These are phyloP conservation scores for Tubosaeta sp. DNA, from an alignment of 768 basidiomycete genomes.

Conservation along the genomic window DNA sequence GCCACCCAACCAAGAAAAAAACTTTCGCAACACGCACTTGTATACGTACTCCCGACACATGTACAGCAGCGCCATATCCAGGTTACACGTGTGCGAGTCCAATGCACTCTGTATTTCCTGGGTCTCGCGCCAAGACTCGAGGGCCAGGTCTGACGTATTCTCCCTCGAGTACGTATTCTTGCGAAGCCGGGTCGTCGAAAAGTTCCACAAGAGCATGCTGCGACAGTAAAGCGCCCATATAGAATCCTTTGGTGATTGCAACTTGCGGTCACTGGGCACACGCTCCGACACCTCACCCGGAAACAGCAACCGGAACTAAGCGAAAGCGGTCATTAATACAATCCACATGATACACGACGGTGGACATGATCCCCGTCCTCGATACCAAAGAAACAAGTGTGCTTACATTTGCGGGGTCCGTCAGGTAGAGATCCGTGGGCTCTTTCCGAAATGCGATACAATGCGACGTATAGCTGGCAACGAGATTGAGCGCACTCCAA, in stretches of 20 bases:
- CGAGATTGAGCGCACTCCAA: constrained; percentile 69
- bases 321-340: constrained; percentile 8
- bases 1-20: constrained; percentile 6
- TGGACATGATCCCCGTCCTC: constrained; percentile 8
- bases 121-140: constrained; percentile 63
- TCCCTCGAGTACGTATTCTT: constrained; percentile 40
- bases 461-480: constrained; percentile 64
- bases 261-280: constrained; percentile 36
- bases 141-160: constrained; percentile 54
- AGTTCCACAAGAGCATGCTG: constrained; percentile 78
- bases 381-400: constrained; percentile 1
- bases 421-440: constrained; percentile 53
- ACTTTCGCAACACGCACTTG: constrained; percentile 47
- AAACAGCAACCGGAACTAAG: constrained; percentile 50
- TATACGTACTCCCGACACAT: constrained; percentile 67
- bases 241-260: constrained; percentile 65
- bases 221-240: constrained; percentile 83
- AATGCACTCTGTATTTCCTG: constrained; percentile 64
- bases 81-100: constrained; percentile 64
- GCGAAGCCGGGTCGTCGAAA: constrained; percentile 50
- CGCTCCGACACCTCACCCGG: constrained; percentile 68
- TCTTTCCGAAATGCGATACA: constrained; percentile 62
- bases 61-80: constrained; percentile 64
- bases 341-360: constrained; percentile 4
- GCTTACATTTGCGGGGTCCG: constrained; percentile 65